Percentiles rank a stretch among this genome's conserved stretches.
Conservation (phyloP, 305 asterid species). For the Fraxinus xanthoxyloides region DNA sequence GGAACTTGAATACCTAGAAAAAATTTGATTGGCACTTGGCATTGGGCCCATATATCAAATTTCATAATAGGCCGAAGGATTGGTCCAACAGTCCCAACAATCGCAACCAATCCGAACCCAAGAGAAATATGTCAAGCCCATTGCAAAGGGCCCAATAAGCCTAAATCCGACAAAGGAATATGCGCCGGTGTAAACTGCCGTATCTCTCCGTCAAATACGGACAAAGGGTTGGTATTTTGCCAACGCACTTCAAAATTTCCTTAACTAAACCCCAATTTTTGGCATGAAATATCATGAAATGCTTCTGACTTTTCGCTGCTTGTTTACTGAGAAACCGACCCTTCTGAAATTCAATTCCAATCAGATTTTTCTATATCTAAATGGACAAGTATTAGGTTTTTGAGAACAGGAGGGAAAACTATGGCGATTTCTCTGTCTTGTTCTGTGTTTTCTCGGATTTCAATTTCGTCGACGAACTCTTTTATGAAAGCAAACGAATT, state of each 20-base stretch:
- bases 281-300: not conserved
- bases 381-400: constrained; percentile 18
- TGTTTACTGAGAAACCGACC: constrained; percentile 1
- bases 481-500: constrained; percentile 27
- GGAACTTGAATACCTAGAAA: not conserved
- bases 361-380: constrained; percentile 13
- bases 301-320: not conserved
- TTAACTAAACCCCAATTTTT: not conserved
- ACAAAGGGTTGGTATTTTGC: not conserved
- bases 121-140: not conserved
- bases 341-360: constrained; percentile 15
- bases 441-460: constrained; percentile 36
- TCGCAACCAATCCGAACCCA: not conserved
- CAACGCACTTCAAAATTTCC: not conserved
- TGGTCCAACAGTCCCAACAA: not conserved
- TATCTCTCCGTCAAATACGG: not conserved
- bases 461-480: constrained; percentile 28
- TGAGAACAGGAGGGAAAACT: constrained; percentile 6
- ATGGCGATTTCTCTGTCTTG: constrained; percentile 52
- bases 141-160: not conserved
- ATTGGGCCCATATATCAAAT: not conserved
- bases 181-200: not conserved
- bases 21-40: too few species aligned
- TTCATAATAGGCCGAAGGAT: not conserved
- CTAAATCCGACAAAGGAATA: not conserved